A percentile compares a stretch with the other conserved stretches of the same genome.
Evolutionary conservation across 2,329 filamentous ascomycete genomes (phyloP).

Genomic region (Fusarium pseudocircinatum): DNA sequence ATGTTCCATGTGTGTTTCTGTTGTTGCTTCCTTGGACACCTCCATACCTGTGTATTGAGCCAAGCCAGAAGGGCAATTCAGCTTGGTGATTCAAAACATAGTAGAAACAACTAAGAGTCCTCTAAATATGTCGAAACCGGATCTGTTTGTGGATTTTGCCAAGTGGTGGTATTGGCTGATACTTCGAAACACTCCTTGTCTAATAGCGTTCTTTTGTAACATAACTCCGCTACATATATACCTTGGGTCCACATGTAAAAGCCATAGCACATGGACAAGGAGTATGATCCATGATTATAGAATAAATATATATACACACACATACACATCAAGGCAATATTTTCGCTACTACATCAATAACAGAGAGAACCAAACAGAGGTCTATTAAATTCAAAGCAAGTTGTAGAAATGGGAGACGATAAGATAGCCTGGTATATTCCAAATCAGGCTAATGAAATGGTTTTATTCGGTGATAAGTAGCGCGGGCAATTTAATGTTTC

Average conservation of each 20-base stretch:
- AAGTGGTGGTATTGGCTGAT: constrained; percentile 2
- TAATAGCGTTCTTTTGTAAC: background rate
- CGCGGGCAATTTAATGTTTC: background rate
- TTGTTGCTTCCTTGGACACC: background rate
- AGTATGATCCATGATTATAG: background rate
- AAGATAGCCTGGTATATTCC: background rate
- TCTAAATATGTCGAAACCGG: constrained; percentile 1
- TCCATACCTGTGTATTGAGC: background rate
- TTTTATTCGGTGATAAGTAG: background rate
- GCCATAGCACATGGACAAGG: background rate
- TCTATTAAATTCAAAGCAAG: background rate
- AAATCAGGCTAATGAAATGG: background rate
- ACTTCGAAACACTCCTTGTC: constrained; percentile 26
- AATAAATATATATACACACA: background rate
- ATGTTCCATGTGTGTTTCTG: background rate
- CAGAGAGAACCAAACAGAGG: background rate
- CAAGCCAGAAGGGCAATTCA: background rate
- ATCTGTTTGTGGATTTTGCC: constrained; percentile 9
- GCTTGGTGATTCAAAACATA: constrained; percentile 8
- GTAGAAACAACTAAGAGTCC: background rate
- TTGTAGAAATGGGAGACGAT: background rate
- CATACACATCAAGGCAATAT: background rate
- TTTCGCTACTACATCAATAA: background rate
- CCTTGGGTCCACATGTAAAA: background rate
- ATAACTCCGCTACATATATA: constrained; percentile 4